Conservation (phyloP, 176 grass and related monocot genomes). For the Tillandsia fasciculata region DNA sequence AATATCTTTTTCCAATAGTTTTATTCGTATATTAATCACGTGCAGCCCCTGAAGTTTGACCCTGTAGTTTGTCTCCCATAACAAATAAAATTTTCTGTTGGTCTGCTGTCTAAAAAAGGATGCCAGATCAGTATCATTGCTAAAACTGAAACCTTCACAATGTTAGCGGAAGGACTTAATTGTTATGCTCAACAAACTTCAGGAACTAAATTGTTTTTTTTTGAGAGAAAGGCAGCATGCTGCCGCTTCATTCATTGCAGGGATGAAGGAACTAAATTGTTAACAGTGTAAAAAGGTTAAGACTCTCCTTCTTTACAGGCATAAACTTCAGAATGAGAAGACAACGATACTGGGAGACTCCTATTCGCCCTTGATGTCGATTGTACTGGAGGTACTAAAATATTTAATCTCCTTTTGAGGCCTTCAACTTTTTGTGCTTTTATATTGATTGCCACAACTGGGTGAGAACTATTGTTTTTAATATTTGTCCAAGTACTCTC, state of each 20-base stretch:
- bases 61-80: not conserved
- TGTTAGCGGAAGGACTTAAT: too few species aligned
- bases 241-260: too few species aligned
- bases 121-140: not conserved
- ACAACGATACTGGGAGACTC: slow-evolving; percentile 30
- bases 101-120: not conserved
- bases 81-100: too few species aligned
- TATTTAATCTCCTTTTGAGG: not conserved
- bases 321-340: slow-evolving; percentile 32
- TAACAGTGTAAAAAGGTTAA: too few species aligned
- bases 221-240: too few species aligned
- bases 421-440: slow-evolving; percentile 2
- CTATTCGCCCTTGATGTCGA: slow-evolving; percentile 38
- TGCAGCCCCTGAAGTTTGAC: too few species aligned
- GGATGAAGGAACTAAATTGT: not conserved
- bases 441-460: slow-evolving; percentile 40
- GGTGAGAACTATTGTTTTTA: too few species aligned
- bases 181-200: not conserved
- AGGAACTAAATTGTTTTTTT: not conserved
- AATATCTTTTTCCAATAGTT: too few species aligned
- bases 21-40: too few species aligned
- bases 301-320: slow-evolving; percentile 27
- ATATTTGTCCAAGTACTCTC: too few species aligned
- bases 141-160: too few species aligned
- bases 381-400: slow-evolving; percentile 38